phyloP scores from a whole-genome alignment of 2,329 filamentous ascomycete genomes.

The Hypoxylon sp. region DNA sequence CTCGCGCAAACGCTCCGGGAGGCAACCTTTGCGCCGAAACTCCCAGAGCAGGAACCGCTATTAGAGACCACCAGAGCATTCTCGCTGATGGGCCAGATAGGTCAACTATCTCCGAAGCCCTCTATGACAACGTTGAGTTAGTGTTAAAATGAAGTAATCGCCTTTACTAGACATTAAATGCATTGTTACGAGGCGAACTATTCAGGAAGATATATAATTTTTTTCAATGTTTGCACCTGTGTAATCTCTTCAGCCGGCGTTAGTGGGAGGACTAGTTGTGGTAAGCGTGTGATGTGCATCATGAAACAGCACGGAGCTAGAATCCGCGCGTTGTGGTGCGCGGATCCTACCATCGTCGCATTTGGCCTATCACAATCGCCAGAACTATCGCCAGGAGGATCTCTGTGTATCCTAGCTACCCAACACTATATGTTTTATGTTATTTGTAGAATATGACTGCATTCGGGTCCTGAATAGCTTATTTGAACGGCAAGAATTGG shows the following conservation, averaged over 20 bases:
- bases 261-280: conserved; percentile 4
- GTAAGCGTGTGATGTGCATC: conserved; percentile 15
- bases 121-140: not conserved
- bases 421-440: conserved; percentile 20
- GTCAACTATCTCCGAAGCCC: conserved; percentile 34
- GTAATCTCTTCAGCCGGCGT: not conserved
- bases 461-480: not conserved
- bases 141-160: not conserved
- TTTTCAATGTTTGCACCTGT: not conserved
- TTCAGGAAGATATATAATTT: conserved; percentile 2
- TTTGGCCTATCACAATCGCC: not conserved
- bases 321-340: conserved; percentile 6
- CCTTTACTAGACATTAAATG: conserved; percentile 4
- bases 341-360: conserved; percentile 23
- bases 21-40: conserved; percentile 45
- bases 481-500: conserved; percentile 6
- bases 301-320: conserved; percentile 30
- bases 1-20: conserved; percentile 26
- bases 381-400: conserved; percentile 25
- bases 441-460: conserved; percentile 23
- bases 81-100: conserved; percentile 25
- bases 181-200: not conserved
- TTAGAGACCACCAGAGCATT: conserved; percentile 32
- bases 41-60: conserved; percentile 26
- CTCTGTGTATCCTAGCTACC: conserved; percentile 1